A percentile compares a stretch with the other conserved stretches of the same genome.
Conservation (phyloP, 2,329 filamentous ascomycete species). For the Diaporthe aspalathi region DNA sequence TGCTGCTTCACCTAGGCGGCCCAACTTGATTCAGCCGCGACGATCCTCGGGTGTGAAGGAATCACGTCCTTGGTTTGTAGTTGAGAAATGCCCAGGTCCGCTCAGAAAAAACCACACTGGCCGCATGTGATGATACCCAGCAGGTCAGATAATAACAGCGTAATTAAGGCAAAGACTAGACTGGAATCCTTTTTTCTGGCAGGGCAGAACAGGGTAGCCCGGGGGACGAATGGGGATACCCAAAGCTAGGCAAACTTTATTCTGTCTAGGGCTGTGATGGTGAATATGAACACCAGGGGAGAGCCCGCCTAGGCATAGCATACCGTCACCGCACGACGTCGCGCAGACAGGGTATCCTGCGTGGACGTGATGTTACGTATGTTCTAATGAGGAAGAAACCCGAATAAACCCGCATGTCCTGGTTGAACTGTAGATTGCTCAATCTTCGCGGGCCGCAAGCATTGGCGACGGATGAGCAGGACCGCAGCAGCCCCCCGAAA, state of each 20-base stretch:
- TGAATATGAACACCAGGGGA: slow-evolving; percentile 9
- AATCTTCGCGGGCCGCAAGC: background rate
- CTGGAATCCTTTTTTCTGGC: background rate
- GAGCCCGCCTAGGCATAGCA: background rate
- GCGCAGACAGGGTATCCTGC: slow-evolving; percentile 2
- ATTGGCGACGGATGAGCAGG: background rate
- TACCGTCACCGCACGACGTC: background rate
- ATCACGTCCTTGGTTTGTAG: background rate
- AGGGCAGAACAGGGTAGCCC: slow-evolving; percentile 4
- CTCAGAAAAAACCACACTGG: background rate
- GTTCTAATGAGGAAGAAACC: no score
- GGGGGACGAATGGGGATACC: background rate
- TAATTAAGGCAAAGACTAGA: background rate
- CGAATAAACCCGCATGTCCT: no score
- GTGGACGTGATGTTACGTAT: background rate
- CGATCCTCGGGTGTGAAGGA: no score
- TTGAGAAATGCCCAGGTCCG: background rate
- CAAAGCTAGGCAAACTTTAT: slow-evolving; percentile 13
- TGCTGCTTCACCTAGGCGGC: background rate
- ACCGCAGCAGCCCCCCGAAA: background rate
- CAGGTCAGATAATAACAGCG: background rate
- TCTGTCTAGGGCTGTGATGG: background rate
- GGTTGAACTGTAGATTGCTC: background rate
- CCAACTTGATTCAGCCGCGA: slow-evolving; percentile 1
- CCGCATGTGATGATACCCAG: background rate